These are phyloP conservation scores for Talaromyces sp. DNA, from an alignment of 2,329 filamentous ascomycete species.

Conservation along the genomic window DNA sequence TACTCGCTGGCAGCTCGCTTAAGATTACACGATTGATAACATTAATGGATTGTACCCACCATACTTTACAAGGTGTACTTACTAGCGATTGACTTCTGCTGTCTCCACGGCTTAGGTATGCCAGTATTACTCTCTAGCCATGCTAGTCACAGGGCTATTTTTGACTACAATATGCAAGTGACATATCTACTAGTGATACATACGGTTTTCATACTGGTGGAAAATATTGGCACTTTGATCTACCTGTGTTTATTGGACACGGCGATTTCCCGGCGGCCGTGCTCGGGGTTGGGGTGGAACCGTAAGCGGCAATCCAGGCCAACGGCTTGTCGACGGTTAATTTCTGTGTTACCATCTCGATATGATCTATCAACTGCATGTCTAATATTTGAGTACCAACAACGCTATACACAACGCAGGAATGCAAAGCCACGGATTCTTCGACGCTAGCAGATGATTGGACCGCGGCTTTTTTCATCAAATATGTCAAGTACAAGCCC, in stretches of 20 bases:
- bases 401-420: slow-evolving; percentile 9
- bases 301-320: background rate
- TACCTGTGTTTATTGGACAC: background rate
- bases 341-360: slow-evolving; percentile 4
- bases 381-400: slow-evolving; percentile 17
- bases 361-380: slow-evolving; percentile 18
- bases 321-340: slow-evolving; percentile 15
- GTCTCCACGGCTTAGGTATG: slow-evolving; percentile 2
- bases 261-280: slow-evolving; percentile 5
- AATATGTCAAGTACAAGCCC: background rate
- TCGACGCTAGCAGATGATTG: slow-evolving; percentile 7
- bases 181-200: background rate
- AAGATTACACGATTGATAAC: background rate
- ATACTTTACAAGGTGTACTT: background rate
- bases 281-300: background rate
- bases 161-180: background rate
- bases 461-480: background rate
- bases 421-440: slow-evolving; percentile 18
- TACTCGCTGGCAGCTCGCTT: slow-evolving; percentile 4
- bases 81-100: background rate
- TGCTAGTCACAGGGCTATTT: background rate
- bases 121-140: background rate
- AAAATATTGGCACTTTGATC: background rate
- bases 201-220: background rate
- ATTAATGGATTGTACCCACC: background rate